Base-by-base conservation (phyloP, 2,329 filamentous ascomycete genomes). In the Ophiostoma angusticollis region DNA sequence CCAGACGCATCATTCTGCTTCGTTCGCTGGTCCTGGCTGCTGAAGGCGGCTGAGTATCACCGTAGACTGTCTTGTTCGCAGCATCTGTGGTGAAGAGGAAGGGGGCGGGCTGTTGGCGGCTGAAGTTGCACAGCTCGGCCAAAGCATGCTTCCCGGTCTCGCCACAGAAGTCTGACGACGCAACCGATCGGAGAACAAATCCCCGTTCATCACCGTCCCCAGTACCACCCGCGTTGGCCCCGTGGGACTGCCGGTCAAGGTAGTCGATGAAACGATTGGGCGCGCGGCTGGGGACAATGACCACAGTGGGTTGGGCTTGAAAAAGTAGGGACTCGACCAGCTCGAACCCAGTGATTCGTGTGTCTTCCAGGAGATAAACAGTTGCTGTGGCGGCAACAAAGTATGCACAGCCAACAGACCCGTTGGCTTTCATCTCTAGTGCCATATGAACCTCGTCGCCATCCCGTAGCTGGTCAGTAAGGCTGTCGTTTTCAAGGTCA, bases 341-440 rank as follows among this genome's bases (percentile, higher is more conserved):
- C 25, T 84, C 77, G n/a, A 74, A 55, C n/a, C 74, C 77, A 5
- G 78, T 80, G 47, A 75, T 65, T 13, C 72, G 67, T 9, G 84
- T 68, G 48, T 95, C 87, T 53, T 89, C 78, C 53, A 93, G 77
- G 31, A 94, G 66, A 42, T 73, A 80, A 4, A 95, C 58, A 25
- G 68, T 74, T 50, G 83, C 78, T 28, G 85, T 74, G 19, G 68
- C 61, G 6, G 78, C 76, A 33, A 79, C 64, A 53, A 89, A 94
- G 53, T 89, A 93, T 32, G 84, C 80, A 55, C 86, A 95, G 1
- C 89, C 89, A 14, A 94, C 67, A 0, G 70, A 77, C 1, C 72
- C 76, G 22, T 73, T 70, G n/a, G 78, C 70, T 45, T 70, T 75
- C 54, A 89, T 67, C 42, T 93, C 78, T 18, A 94, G 63, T 1